Base-by-base conservation (phyloP, 805 yeast species). In the Geotrichum ghanense region DNA sequence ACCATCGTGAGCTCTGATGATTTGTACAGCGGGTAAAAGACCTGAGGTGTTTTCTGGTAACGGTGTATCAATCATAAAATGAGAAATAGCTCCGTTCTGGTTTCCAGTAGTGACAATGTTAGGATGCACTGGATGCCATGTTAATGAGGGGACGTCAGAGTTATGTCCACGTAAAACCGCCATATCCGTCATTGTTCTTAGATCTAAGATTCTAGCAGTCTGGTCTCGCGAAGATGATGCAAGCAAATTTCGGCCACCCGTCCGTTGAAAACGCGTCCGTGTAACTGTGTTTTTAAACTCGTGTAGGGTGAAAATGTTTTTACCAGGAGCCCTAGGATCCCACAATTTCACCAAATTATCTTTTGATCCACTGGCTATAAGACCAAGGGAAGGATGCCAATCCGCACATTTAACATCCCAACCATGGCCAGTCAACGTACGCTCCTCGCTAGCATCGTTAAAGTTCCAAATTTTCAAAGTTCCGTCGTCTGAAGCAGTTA, bases 331-430 rank as follows among this genome's bases (percentile, higher is more conserved):
- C 51, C 98, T 73, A 9, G 99, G 99, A 61, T 92, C 99, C 98
- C 98, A 92, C 22, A 92, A 69, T 65, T 89, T 88, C 43, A 92
- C 76, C 54, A 88, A 68, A 63, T 94, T 94, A 65, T 92, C 99
- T 62, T 94, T 92, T 0, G 97, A 92, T 0, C 97, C 99, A 52
- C 89, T 76, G 0, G 83, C 96, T 44, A 92, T 73, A 22, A 92
- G 70, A 0, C 97, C 96, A 64, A 86, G 67, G 10, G 74, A 71
- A 3, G 95, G 85, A 64, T 92, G 99, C 99, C 99, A 92, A 63
- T 92, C 97, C 46, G 94, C 85, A 46, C 89, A 79, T 61, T 92
- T 92, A 20, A 92, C 97, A 65, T 92, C 99, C 99, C 99, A 92
- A 62, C 94, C 95, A 65, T 92, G 99, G 1, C 97, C 97, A 21